A percentile compares a stretch with the other conserved stretches of the same genome.
These are phyloP conservation scores for Xylaria grammica DNA, from an alignment of 495 filamentous ascomycete species.

Conservation along the genomic window DNA sequence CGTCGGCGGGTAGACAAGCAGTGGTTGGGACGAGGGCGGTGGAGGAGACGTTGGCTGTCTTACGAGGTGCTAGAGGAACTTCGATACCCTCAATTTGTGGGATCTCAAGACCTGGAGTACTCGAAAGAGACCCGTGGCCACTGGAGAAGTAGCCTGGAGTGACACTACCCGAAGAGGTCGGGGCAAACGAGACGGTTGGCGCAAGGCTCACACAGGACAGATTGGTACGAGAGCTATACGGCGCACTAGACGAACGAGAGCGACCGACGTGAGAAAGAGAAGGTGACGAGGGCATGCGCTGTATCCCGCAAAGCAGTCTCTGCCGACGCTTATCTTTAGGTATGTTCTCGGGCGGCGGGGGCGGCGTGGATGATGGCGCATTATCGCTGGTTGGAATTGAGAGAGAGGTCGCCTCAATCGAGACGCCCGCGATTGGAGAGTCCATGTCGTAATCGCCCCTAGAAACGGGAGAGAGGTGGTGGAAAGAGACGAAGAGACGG, in stretches of 20 bases:
- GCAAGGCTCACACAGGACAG: slow-evolving; percentile 87
- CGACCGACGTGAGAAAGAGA: slow-evolving; percentile 70
- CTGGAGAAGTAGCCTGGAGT: slow-evolving; percentile 25
- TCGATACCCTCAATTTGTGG: slow-evolving; percentile 42
- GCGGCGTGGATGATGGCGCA: slow-evolving; percentile 23
- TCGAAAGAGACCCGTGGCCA: slow-evolving; percentile 30
- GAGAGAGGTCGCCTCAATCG: slow-evolving; percentile 25
- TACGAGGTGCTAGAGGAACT: slow-evolving; percentile 41
- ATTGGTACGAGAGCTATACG: slow-evolving; percentile 57
- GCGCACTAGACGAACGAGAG: slow-evolving; percentile 69
- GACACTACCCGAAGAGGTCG: slow-evolving; percentile 29
- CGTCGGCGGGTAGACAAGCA: slow-evolving; percentile 68
- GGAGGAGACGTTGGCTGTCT: slow-evolving; percentile 31
- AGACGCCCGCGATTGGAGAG: slow-evolving; percentile 3
- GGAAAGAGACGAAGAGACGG: background rate
- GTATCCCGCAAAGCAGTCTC: slow-evolving; percentile 76
- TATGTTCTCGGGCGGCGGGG: slow-evolving; percentile 52
- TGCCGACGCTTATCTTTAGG: slow-evolving; percentile 75
- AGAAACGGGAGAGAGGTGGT: background rate
- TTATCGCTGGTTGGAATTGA: slow-evolving; percentile 29
- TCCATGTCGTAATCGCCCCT: slow-evolving; percentile 16
- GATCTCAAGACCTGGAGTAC: slow-evolving; percentile 49
- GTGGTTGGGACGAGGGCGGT: slow-evolving; percentile 45
- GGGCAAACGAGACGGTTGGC: slow-evolving; percentile 60
- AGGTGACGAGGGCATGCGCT: slow-evolving; percentile 88